Base-by-base conservation (phyloP, 2,329 filamentous ascomycete genomes). In the Phaeophleospora eucalypticola region DNA sequence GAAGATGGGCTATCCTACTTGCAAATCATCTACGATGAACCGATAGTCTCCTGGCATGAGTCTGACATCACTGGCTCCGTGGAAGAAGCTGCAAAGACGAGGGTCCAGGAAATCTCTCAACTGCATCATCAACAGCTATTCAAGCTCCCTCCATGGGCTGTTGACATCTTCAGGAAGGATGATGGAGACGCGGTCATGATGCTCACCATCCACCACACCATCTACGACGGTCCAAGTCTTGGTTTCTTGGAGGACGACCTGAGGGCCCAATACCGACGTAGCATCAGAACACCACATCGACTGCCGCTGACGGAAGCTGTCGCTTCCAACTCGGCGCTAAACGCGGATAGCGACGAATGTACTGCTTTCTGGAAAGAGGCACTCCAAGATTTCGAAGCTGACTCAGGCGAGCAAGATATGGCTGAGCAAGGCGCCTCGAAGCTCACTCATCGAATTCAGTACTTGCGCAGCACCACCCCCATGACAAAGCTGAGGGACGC, bases 21-120 rank as follows among this genome's bases (percentile, higher is more conserved):
- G 20, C 45, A 48, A 37, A 32, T 51, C 4, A 43, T 51, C 21
- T 51, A 51, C 35, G 49, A 51, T 9, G 49, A 51, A 24, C 49
- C 45, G 15, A 16, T 33, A 4, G 4, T 51, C 12, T 24, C 34
- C 9, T 51, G 49, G 45, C 15, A 16, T 4, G 41, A 48, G 18
- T 41, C 48, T 2, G 21, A 27, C 12, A 36, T 36, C 24, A 24
- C 16, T 4, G 37, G 15, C 15, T 19, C 16, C 12, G 20, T 48
- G 4, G 27, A 36, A 35, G 41, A 45, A 14, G 49, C 45, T 32
- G 45, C 41, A 7, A 42, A 16, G 32, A 16, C 33, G 10, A 35
- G 45, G 4, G 49, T 51, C 12, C 10, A 29, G 6, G 42, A 48
- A 16, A 35, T 48, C 17, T 41, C 49, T 6, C 15, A 36, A 14